Conservation (phyloP, 306 rosid genomes). For the Purshia tridentata region DNA sequence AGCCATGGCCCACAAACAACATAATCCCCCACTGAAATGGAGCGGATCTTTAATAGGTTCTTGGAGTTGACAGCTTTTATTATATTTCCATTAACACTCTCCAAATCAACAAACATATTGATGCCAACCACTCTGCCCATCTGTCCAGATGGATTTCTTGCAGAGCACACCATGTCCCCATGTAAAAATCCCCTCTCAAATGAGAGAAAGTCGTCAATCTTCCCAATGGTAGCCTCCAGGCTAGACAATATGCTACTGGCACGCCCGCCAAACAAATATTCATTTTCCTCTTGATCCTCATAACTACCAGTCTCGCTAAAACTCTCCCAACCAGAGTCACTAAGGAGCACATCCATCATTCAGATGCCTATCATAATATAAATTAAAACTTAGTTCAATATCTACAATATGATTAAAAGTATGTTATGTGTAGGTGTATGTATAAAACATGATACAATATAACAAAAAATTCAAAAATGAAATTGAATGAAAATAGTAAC, state of each 20-base stretch:
- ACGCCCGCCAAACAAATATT: constrained; percentile 64
- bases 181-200: constrained; percentile 74
- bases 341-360: constrained; percentile 55
- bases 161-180: constrained; percentile 75
- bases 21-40: constrained; percentile 78
- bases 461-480: constrained; percentile 11
- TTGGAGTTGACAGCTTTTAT: constrained; percentile 63
- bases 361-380: constrained; percentile 46
- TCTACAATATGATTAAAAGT: constrained; percentile 20
- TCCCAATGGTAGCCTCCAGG: constrained; percentile 86
- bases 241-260: constrained; percentile 84
- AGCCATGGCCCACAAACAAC: constrained; percentile 86
- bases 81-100: constrained; percentile 54
- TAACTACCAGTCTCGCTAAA: constrained; percentile 71
- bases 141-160: constrained; percentile 76
- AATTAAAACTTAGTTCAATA: constrained; percentile 5
- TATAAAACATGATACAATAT: neutral
- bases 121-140: constrained; percentile 76
- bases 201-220: constrained; percentile 85
- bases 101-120: constrained; percentile 76
- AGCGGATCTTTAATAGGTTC: constrained; percentile 62
- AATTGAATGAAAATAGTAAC: constrained; percentile 21
- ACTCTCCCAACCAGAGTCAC: constrained; percentile 84
- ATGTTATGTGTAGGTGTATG: neutral
- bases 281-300: constrained; percentile 77